Conservation (phyloP, 2,329 filamentous ascomycete genomes). For the Epichloe sibirici region DNA sequence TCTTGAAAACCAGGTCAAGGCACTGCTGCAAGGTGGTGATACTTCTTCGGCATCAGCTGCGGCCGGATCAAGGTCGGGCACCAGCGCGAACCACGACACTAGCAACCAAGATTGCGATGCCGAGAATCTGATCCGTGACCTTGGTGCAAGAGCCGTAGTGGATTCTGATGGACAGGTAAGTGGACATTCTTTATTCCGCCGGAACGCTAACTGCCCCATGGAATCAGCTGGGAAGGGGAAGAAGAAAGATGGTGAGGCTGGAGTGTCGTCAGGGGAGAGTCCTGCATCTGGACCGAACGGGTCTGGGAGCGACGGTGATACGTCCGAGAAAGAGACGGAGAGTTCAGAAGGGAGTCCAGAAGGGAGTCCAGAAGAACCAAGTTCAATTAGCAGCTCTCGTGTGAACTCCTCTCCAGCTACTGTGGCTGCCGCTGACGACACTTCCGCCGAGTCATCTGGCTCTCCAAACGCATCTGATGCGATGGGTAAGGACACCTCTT, state of each 20-base stretch:
- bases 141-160: conserved; percentile 7
- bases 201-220: conserved; percentile 17
- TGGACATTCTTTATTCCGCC: conserved; percentile 11
- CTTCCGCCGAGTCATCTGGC: not conserved
- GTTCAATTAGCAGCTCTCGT: no score
- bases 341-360: no score
- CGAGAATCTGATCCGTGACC: conserved; percentile 8
- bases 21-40: conserved; percentile 10
- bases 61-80: not conserved
- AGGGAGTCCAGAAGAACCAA: no score
- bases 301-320: not conserved
- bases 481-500: not conserved
- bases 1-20: conserved; percentile 16
- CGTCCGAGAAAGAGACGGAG: not conserved
- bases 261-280: not conserved
- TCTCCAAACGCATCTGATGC: not conserved
- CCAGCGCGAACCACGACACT: not conserved
- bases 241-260: not conserved
- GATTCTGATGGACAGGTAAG: conserved; percentile 12
- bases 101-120: conserved; percentile 6
- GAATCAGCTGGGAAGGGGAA: conserved; percentile 7
- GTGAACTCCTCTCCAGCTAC: not conserved
- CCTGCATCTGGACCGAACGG: not conserved
- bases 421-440: not conserved
- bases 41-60: not conserved